Base-by-base conservation (phyloP, 129 eudicot genomes). In the Oenanthe sinensis region DNA sequence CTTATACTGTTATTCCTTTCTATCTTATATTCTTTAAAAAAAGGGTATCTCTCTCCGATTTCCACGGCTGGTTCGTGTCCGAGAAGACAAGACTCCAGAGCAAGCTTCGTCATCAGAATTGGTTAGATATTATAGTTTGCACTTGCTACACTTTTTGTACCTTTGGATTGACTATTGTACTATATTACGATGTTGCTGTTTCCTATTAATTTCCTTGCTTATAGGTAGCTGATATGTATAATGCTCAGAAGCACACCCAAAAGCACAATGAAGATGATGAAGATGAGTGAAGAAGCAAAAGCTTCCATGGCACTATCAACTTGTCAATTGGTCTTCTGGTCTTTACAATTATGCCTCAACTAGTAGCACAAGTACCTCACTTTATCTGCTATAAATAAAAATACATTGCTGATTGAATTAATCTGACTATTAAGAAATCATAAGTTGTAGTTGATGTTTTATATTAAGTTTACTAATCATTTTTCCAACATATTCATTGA, bases 201-300 rank as follows among this genome's bases (percentile, higher is more conserved):
- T 49, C 11, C 37, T 80, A 26, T 22, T 26, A 52, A 45, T 37
- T 74, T 77, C 71, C 19, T 72, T 15, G 36, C 40, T 75, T 44
- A 75, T 85, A 91, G 97, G 96, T 93, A 42, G 98, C 98, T 46
- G 98, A 93, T 33, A 87, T 93, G 98, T 93, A 88, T 86, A 87
- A 80, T 36, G 90, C 96, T 63, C 98, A 89, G 81, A 91, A 85
- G 69, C 89, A 87, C 69, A 81, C 81, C 74, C 96, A 89, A 26
- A 78, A 76, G 76, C 82, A 85, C 81, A 86, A 84, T 52, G 79
- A 86, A 72, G 90, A 91, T 77, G 93, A 83, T 8, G 78, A 91
- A 52, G 97, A 93, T 58, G 97, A 89, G 46, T 92, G 85, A 92
- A 17, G 68, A 39, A 17, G 43, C 47, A 83, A 72, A 68, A 20